Conservation (phyloP, 2,329 filamentous ascomycete genomes). For the Penicillium sp. region DNA sequence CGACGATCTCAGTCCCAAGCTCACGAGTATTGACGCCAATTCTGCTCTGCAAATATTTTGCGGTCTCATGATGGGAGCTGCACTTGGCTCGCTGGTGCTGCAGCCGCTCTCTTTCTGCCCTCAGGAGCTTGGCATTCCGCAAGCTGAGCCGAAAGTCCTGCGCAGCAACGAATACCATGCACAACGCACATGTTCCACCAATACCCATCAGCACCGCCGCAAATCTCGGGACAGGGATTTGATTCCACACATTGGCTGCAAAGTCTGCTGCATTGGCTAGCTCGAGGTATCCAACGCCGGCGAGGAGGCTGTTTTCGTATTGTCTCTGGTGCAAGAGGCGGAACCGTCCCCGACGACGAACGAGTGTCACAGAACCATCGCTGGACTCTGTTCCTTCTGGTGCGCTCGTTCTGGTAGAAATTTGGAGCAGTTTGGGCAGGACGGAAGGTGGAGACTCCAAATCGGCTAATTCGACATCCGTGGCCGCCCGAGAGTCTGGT, state of each 20-base stretch:
- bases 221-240: constrained; percentile 45
- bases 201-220: constrained; percentile 50
- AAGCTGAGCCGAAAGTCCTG: constrained; percentile 42
- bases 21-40: constrained; percentile 46
- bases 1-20: constrained; percentile 47
- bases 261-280: constrained; percentile 53
- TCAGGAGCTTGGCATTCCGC: constrained; percentile 44
- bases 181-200: constrained; percentile 45
- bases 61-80: constrained; percentile 15
- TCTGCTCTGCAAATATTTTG: constrained; percentile 30
- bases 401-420: constrained; percentile 19
- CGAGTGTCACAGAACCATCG: constrained; percentile 11
- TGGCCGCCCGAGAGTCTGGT: background rate
- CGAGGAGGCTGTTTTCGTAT: constrained; percentile 32
- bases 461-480: constrained; percentile 5
- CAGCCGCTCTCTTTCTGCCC: constrained; percentile 37
- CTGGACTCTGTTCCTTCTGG: constrained; percentile 12
- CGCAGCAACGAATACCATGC: constrained; percentile 44
- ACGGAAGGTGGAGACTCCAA: constrained; percentile 3
- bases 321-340: constrained; percentile 24
- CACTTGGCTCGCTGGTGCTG: constrained; percentile 13
- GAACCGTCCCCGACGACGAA: constrained; percentile 11
- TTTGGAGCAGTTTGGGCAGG: constrained; percentile 14
- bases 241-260: constrained; percentile 54
- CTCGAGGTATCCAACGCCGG: constrained; percentile 48